Base-by-base conservation (phyloP, 2,329 filamentous ascomycete genomes). In the Pseudogymnoascus sp. region DNA sequence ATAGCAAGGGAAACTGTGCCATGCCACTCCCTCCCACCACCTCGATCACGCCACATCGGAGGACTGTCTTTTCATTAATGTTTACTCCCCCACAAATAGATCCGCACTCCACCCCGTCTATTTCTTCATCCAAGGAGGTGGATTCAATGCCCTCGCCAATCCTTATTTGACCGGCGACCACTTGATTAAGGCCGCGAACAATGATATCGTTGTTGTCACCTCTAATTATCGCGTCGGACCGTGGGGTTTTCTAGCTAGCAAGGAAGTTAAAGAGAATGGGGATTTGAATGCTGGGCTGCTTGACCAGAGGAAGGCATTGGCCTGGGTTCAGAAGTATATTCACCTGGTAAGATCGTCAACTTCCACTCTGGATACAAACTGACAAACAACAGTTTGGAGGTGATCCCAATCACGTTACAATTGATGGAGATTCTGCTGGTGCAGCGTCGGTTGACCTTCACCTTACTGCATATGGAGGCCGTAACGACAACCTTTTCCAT, bases 161-260 rank as follows among this genome's bases (percentile, higher is more conserved):
- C 41, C 41, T 28, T 47, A 47, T 16, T 25, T 47, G 41, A 47
- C 22, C 14, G 67, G 74, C 2, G 78, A 85, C 64, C 7, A 47
- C 12, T 28, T 47, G 14, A 47, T 47, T 14, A 47, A 25, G 20
- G 22, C 41, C 22, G 79, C 81, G 65, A 81, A 88, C 64, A 84
- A 82, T 1, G 78, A 78, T 1, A 84, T 89, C 35, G 73, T 91
- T 0, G 81, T 89, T 0, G 85, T 90, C 5, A 84, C 78, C 12
- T 79, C 88, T 72, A 90, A 89, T 73, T 90, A 91, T 69, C 84
- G 88, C 5, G 86, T 91, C 4, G 87, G 87, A 0, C 79, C 82
- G 0, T 90, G 84, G 65, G 88, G 88, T 0, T 91, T 90, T 68
- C 76, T 90, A n/a, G 81, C 81, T 3, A 75, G 82, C 58, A 72